Percentiles rank a stretch among this genome's conserved stretches.
Evolutionary conservation across 2,329 filamentous ascomycete genomes (phyloP).

Genomic region (Colletotrichum eremochloae): DNA sequence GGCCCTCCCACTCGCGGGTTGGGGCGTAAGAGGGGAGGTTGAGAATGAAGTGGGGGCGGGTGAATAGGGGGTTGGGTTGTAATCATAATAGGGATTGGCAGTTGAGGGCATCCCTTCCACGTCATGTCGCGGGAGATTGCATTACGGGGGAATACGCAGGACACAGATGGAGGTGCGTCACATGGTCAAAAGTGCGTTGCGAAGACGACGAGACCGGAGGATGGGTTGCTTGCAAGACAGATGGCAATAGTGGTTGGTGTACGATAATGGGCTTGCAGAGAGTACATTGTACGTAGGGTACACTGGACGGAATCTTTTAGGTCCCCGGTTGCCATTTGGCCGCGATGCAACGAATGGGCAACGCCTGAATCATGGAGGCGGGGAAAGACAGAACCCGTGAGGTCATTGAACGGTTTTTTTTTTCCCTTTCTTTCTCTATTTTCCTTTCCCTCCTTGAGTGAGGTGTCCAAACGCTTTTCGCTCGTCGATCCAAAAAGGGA

Average conservation of each 20-base stretch:
- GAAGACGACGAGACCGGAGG: not conserved
- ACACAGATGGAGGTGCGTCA: not conserved
- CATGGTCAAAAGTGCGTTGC: not conserved
- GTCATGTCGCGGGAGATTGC: conserved; percentile 19
- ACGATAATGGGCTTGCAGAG: not conserved
- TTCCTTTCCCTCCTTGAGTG: no score
- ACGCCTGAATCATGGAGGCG: conserved; percentile 17
- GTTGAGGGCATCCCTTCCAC: conserved; percentile 13
- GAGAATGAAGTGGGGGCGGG: not conserved
- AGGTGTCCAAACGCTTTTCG: not conserved
- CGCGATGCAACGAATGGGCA: not conserved
- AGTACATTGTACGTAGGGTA: no score
- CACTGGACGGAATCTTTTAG: not conserved
- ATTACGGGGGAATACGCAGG: not conserved
- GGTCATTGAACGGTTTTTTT: conserved; percentile 23
- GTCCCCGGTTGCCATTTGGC: not conserved
- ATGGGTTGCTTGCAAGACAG: no score
- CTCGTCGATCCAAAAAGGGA: conserved; percentile 17
- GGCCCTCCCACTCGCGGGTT: not conserved
- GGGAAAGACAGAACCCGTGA: conserved; percentile 8
- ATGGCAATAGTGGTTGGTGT: not conserved
- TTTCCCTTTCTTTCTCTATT: no score
- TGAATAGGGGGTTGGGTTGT: conserved; percentile 3
- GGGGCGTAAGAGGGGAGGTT: not conserved
- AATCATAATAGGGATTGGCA: not conserved